Evolutionary conservation across 2,329 filamentous ascomycete genomes (phyloP).

Genomic region (Cyclaneusma minus): DNA sequence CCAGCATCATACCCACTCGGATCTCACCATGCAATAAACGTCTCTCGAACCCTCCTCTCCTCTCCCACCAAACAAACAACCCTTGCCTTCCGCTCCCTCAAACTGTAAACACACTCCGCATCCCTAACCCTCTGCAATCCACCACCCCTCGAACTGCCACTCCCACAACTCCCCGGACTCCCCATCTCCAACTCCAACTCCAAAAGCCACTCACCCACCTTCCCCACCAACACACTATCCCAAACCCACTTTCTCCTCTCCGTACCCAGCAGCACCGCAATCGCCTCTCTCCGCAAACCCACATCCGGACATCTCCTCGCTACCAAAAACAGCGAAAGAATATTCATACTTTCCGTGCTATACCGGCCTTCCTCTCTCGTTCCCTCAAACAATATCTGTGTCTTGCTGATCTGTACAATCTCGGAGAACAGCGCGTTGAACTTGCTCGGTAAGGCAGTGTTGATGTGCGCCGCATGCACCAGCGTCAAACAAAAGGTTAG

Average conservation of each 20-base stretch:
- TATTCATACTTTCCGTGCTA: too few relatives aligned
- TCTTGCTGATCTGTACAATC: constrained; percentile 14
- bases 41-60: too few relatives aligned
- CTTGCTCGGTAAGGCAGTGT: background rate
- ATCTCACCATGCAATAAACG: too few relatives aligned
- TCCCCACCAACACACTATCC: constrained; percentile 25
- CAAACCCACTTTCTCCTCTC: constrained; percentile 51
- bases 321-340: constrained; percentile 46
- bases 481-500: too few relatives aligned
- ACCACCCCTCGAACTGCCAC: too few relatives aligned
- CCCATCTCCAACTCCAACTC: constrained; percentile 12
- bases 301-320: constrained; percentile 47
- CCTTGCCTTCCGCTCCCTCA: too few relatives aligned
- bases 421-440: constrained; percentile 2
- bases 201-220: constrained; percentile 12
- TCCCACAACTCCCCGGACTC: too few relatives aligned
- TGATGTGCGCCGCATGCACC: constrained; percentile 1
- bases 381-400: constrained; percentile 45
- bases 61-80: too few relatives aligned
- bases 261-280: constrained; percentile 40
- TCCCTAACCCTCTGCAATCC: too few relatives aligned
- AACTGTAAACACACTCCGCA: too few relatives aligned
- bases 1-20: too few relatives aligned
- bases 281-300: constrained; percentile 38
- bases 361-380: too few relatives aligned